phyloP scores from a whole-genome alignment of 768 basidiomycete species.

The Termitomyces sp. region DNA sequence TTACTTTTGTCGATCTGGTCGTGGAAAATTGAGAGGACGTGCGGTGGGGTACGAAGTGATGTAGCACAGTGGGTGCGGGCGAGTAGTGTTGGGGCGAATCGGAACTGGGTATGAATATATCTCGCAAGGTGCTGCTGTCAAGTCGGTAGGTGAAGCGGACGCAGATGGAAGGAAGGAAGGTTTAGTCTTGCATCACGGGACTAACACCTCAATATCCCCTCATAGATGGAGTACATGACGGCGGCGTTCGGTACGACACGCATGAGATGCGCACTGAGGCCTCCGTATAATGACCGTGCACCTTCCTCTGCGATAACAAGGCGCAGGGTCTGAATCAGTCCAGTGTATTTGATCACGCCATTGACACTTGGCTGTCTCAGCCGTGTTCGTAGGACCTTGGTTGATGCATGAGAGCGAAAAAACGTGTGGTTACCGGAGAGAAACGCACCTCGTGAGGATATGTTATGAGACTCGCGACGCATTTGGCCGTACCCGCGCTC shows the following conservation, averaged over 20 bases:
- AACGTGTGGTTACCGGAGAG: background rate
- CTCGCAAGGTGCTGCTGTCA: background rate
- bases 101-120: background rate
- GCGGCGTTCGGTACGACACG: constrained; percentile 96
- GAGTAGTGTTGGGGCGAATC: background rate
- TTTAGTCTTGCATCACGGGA: background rate
- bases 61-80: background rate
- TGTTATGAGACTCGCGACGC: constrained; percentile 89
- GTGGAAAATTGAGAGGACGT: background rate
- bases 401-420: background rate
- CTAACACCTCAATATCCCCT: constrained; percentile 67
- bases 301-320: constrained; percentile 91
- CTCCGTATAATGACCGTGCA: constrained; percentile 78
- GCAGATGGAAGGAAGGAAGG: too few relatives aligned
- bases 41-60: too few relatives aligned
- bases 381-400: constrained; percentile 84
- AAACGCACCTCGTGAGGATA: constrained; percentile 92
- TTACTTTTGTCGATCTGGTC: constrained; percentile 3
- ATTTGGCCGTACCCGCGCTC: constrained; percentile 90
- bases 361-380: constrained; percentile 82
- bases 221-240: constrained; percentile 96
- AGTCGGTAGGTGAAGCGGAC: background rate
- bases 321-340: constrained; percentile 77
- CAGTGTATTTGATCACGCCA: constrained; percentile 78
- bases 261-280: constrained; percentile 91